Percentiles rank a stretch among this genome's conserved stretches.
phyloP scores from a whole-genome alignment of 352 stramenopile genomes.

The Globisporangium okanoganense region DNA sequence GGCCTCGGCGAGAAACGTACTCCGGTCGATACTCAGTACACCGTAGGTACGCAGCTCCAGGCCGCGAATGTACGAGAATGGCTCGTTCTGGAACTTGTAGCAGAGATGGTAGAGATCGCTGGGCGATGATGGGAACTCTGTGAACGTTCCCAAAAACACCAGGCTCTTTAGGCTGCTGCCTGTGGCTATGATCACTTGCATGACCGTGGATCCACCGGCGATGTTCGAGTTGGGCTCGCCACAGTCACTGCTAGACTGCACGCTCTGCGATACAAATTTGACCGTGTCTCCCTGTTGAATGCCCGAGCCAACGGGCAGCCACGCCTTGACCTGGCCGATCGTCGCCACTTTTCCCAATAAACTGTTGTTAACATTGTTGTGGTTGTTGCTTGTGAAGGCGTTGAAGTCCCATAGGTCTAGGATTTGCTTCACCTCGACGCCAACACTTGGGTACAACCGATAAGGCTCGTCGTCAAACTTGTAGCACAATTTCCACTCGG shows the following conservation, averaged over 20 bases:
- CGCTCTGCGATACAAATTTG: constrained; percentile 55
- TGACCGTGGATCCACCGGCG: constrained; percentile 26
- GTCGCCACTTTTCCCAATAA: constrained; percentile 34
- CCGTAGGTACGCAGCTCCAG: constrained; percentile 47
- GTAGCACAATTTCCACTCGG: constrained; percentile 56
- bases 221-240: constrained; percentile 32
- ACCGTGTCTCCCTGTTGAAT: constrained; percentile 35
- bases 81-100: constrained; percentile 70
- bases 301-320: constrained; percentile 44
- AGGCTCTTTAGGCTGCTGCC: constrained; percentile 17
- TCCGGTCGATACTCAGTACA: constrained; percentile 36
- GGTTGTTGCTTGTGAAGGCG: constrained; percentile 17
- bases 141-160: constrained; percentile 39
- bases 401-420: constrained; percentile 36
- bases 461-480: constrained; percentile 57
- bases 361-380: not conserved
- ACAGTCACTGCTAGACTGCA: constrained; percentile 43
- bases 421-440: constrained; percentile 49
- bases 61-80: constrained; percentile 41
- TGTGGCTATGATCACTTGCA: constrained; percentile 17
- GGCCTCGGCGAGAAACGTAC: constrained; percentile 36
- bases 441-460: constrained; percentile 36
- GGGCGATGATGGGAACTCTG: constrained; percentile 26
- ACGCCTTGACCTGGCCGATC: constrained; percentile 44
- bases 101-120: constrained; percentile 60